Evolutionary conservation across 2,329 filamentous ascomycete species (phyloP).

Genomic region (Apiospora rasikravindrae): DNA sequence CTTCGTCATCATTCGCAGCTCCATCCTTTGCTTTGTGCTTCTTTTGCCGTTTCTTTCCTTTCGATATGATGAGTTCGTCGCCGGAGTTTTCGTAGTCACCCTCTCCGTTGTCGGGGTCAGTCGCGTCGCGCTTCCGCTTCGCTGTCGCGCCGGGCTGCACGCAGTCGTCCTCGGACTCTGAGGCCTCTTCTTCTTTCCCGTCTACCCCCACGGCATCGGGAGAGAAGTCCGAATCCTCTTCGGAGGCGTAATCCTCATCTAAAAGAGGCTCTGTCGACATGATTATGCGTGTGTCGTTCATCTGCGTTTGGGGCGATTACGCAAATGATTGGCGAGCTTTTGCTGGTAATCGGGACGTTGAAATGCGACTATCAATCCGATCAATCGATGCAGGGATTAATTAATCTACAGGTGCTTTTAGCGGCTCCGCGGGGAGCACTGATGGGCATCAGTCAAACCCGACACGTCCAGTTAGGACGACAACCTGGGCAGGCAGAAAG

Average conservation of each 20-base stretch:
- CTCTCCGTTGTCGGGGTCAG: conserved; percentile 45
- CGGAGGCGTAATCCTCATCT: conserved; percentile 67
- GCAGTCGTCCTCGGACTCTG: conserved; percentile 53
- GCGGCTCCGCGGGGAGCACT: not conserved
- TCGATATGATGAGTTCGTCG: conserved; percentile 72
- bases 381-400: not conserved
- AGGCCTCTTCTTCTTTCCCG: conserved; percentile 50
- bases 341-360: conserved; percentile 12
- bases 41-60: conserved; percentile 59
- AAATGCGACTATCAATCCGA: not conserved
- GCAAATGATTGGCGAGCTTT: not conserved
- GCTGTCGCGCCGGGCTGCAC: conserved; percentile 29
- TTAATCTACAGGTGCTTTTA: not conserved
- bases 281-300: conserved; percentile 24
- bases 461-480: not conserved
- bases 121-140: conserved; percentile 40
- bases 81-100: conserved; percentile 70
- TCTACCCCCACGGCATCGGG: conserved; percentile 58
- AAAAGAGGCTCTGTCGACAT: conserved; percentile 50
- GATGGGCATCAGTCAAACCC: not conserved
- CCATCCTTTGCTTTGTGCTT: conserved; percentile 51
- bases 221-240: conserved; percentile 76
- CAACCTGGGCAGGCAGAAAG: not conserved
- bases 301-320: not conserved
- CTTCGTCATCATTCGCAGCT: conserved; percentile 58